Base-by-base conservation (phyloP, 2,329 filamentous ascomycete species). In the Fusarium bactridioides region DNA sequence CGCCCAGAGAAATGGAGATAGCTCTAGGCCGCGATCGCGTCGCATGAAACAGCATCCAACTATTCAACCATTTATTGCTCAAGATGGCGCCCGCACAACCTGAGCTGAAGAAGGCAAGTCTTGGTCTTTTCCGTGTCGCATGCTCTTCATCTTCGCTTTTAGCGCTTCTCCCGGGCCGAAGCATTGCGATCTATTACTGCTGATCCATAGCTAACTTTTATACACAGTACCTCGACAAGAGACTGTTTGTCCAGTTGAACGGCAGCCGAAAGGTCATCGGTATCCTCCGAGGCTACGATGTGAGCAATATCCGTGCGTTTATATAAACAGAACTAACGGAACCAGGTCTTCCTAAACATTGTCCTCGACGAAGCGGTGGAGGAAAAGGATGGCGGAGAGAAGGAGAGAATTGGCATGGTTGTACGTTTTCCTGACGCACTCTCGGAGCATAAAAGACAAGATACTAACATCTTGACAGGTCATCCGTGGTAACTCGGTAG, bases 1-100 rank as follows among this genome's bases (percentile, higher is more conserved):
- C 53, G 53, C 58, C 58, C 62, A 43, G 67, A 58, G 74, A 77
- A 74, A 65, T 62, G 64, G 45, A 29, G 56, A 63, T 69, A 71
- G 72, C 73, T 75, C 68, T 50, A 72, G 70, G 75, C 75, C 62
- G 74, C 59, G 64, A 77, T 78, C 74, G 76, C 78, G 76, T 78
- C 74, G 76, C 69, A 78, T 63, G 61, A 70, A 71, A 76, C 73
- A 66, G 70, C 64, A 79, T 55, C 40, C 72, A 68, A 74, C 64
- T 63, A 74, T 72, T 66, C 67, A 67, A 69, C 64, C 67, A 69
- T 73, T 70, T 67, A 79, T 67, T 76, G 75, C 76, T 82, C 86
- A 93, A 87, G 76, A 99, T 99, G 96, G 94, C 96, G 86, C 95
- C 97, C 91, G 95, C 96, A 82, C 96, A 98, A 86, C 96, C 96